Base-by-base conservation (phyloP, 2,329 filamentous ascomycete genomes). In the Aspergillus ruber region DNA sequence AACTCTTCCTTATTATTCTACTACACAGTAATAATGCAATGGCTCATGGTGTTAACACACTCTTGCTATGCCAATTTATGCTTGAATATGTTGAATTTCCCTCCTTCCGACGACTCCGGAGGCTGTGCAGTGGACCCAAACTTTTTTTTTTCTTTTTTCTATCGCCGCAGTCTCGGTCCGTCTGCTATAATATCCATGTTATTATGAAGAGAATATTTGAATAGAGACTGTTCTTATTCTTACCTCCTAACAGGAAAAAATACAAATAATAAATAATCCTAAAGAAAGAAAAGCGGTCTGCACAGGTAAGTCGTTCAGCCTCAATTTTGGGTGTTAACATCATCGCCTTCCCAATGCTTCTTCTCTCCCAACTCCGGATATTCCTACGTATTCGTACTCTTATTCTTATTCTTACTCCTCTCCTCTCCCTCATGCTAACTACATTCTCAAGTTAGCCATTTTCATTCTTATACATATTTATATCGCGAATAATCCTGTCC, bases 81-180 rank as follows among this genome's bases (percentile, higher is more conserved):
- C 42, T 13, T 23, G 8, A 33, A 15, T 23, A 40, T 41, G 17
- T 18, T 23, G 12, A 41, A 38, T 38, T 41, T 41, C 18, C 39
- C 17, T 41, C 20, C 21, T 25, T 48, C 50, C 51, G 53, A 50
- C 9, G 20, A 33, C 43, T 35, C 49, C 49, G 50, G 50, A 52
- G 55, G 55, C 55, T 56, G 54, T 57, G 55, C 46, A 51, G 50
- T 57, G 54, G 52, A 53, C 13, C 18, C 40, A 42, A 42, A 9
- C 43, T 40, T 47, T 33, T 47, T 44, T 42, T 44, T 46, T 48
- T 43, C 18, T 27, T 27, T 27, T 27, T 27, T 27, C 15, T 15
- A 15, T 36, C n/a, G n/a, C 17, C 12, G 17, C 33, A 36, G 33
- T 10, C 6, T 8, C n/a, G n/a, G 33, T 15, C 33, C 17, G 33